Conservation (phyloP, 2,329 filamentous ascomycete species). For the Colletotrichum kahawae region DNA sequence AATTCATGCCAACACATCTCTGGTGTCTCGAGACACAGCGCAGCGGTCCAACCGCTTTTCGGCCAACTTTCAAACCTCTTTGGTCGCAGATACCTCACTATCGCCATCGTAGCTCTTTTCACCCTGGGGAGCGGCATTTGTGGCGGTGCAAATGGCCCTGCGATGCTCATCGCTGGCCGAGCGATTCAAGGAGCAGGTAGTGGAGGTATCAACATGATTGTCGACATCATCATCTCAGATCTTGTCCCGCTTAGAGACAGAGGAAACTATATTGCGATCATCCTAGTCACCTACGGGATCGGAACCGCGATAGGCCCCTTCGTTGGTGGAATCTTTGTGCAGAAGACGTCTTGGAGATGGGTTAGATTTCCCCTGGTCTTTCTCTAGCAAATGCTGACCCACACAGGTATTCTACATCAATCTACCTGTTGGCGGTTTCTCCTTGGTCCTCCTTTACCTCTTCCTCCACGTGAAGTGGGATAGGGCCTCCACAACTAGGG, state of each 20-base stretch:
- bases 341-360: conserved; percentile 45
- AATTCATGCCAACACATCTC: neutral
- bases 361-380: conserved; percentile 4
- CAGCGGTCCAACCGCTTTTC: conserved; percentile 52
- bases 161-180: conserved; percentile 54
- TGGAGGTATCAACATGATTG: conserved; percentile 37
- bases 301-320: conserved; percentile 39
- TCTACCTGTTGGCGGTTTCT: conserved; percentile 37
- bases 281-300: conserved; percentile 35
- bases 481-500: conserved; percentile 10
- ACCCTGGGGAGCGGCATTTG: conserved; percentile 57
- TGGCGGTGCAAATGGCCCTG: conserved; percentile 47
- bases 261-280: conserved; percentile 40
- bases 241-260: conserved; percentile 53
- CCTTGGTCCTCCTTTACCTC: conserved; percentile 10
- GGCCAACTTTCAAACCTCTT: conserved; percentile 59
- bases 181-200: conserved; percentile 53
- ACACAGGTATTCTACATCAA: conserved; percentile 48
- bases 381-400: neutral
- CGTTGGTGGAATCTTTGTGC: conserved; percentile 31
- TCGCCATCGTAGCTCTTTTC: conserved; percentile 50
- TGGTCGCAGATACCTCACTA: conserved; percentile 48
- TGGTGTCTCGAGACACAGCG: neutral
- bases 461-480: conserved; percentile 17
- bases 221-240: conserved; percentile 45